Evolutionary conservation across 257 asterid genomes (phyloP).

Genomic region (Solanum paucissectum): DNA sequence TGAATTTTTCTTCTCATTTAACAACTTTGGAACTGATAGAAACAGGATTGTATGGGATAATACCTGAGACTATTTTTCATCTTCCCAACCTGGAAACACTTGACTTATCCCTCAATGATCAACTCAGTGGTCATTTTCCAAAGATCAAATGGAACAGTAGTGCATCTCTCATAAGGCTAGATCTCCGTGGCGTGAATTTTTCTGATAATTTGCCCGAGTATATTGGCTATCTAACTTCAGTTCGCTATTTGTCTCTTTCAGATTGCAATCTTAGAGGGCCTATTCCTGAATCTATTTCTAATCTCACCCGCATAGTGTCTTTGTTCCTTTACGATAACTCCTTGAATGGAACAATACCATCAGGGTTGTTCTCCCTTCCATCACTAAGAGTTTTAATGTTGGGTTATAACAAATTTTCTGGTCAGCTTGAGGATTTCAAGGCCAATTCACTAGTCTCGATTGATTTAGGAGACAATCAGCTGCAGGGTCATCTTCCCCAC

Average conservation of each 20-base stretch:
- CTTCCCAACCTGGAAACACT: conserved; percentile 1
- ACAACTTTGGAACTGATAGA: background rate
- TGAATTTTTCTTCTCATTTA: conserved; percentile 3
- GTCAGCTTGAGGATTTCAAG: no score
- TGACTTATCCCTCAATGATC: background rate
- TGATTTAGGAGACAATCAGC: accelerated
- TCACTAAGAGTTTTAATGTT: background rate
- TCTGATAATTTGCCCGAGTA: background rate
- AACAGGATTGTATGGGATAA: background rate
- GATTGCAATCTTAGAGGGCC: background rate
- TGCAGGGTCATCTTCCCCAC: no score
- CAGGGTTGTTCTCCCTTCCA: background rate
- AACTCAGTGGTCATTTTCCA: conserved; percentile 3
- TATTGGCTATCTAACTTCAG: background rate
- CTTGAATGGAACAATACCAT: background rate
- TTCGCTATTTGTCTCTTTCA: accelerated
- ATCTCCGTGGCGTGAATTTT: background rate
- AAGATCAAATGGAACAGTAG: background rate
- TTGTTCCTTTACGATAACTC: accelerated
- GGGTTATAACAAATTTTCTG: no score
- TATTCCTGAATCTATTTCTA: background rate
- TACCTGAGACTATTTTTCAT: background rate
- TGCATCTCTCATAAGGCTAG: background rate
- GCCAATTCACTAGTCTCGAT: no score
- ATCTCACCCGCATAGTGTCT: background rate